phyloP scores from a whole-genome alignment of 148 eudicot genomes.

The Polygonum maritimum region DNA sequence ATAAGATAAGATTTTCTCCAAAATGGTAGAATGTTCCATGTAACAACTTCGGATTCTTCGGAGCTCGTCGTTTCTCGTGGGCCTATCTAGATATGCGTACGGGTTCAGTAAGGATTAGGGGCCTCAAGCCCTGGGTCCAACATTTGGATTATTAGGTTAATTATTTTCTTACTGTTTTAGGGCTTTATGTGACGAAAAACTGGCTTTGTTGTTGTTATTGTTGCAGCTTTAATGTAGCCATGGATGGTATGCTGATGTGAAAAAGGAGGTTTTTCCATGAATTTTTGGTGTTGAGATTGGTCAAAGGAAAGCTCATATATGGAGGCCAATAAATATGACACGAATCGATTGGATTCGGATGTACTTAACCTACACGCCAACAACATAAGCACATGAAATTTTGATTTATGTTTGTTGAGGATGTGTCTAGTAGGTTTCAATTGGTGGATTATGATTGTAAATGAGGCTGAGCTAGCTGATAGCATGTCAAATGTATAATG shows the following conservation, averaged over 20 bases:
- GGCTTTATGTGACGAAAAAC: neutral
- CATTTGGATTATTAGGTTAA: neutral
- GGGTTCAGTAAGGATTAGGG: too few species aligned
- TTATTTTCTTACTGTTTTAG: neutral
- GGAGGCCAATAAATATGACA: slow-evolving; percentile 56
- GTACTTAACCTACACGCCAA: too few species aligned
- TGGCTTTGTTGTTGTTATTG: neutral
- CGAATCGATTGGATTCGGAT: slow-evolving; percentile 57
- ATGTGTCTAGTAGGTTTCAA: neutral
- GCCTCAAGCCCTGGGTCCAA: too few species aligned
- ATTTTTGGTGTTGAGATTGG: neutral
- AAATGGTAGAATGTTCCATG: too few species aligned
- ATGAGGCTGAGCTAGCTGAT: neutral
- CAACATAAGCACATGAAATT: too few species aligned
- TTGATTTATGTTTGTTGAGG: neutral
- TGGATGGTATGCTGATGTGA: neutral
- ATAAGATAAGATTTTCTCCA: too few species aligned
- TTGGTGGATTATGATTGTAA: neutral
- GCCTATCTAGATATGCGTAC: too few species aligned
- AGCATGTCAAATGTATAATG: neutral
- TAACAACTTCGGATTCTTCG: too few species aligned
- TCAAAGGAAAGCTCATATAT: slow-evolving; percentile 17
- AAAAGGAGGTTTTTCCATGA: neutral
- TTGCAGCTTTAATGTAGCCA: slow-evolving; percentile 6
- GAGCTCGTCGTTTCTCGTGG: too few species aligned